A percentile compares a stretch with the other conserved stretches of the same genome.
Evolutionary conservation across 164 flowering plant genomes (phyloP).

Genomic region (Magnolia changhungtana): DNA sequence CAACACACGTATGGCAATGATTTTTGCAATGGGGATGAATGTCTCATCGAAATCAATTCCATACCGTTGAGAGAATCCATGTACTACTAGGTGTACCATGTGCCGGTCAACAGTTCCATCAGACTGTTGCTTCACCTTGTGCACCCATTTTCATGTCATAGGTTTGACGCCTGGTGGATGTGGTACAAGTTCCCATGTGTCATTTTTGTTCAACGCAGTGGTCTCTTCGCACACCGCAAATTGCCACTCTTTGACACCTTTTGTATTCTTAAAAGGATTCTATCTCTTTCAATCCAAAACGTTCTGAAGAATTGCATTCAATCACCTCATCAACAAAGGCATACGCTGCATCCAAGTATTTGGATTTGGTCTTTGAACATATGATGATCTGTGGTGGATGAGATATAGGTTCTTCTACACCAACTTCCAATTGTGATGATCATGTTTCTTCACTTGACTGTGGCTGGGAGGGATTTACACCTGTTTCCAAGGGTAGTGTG

Average conservation of each 20-base stretch:
- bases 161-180: neutral
- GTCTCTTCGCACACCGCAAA: neutral
- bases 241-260: neutral
- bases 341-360: neutral
- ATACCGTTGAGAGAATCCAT: neutral
- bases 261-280: no score
- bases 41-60: neutral
- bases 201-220: neutral
- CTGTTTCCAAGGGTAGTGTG: neutral
- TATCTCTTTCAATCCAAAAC: no score
- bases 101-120: neutral
- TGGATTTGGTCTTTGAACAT: neutral
- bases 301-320: no score
- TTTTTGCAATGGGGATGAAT: neutral
- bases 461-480: neutral
- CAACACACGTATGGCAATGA: neutral
- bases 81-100: neutral
- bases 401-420: neutral
- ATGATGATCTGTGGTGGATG: neutral
- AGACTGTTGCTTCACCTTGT: neutral
- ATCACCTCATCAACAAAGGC: no score
- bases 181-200: neutral
- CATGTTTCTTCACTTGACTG: neutral
- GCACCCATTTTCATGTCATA: neutral
- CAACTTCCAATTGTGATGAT: neutral